These are phyloP conservation scores for Fusarium veterinarium DNA, from an alignment of 2,329 filamentous ascomycete genomes.

Conservation along the genomic window DNA sequence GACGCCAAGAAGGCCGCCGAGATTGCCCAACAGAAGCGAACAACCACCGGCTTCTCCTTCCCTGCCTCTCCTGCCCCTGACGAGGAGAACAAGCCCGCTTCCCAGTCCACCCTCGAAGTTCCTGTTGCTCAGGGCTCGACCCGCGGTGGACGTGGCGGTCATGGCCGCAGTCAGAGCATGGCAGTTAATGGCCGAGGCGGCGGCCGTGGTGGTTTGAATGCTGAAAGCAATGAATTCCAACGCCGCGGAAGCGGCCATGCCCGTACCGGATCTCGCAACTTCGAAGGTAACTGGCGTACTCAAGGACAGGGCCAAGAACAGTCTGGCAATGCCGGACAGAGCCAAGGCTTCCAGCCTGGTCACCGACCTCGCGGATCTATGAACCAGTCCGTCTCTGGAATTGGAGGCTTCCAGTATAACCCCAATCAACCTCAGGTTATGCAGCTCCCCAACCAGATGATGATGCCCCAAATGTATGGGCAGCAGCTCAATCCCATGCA, in stretches of 20 bases:
- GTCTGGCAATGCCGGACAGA: constrained; percentile 61
- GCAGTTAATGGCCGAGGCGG: constrained; percentile 79
- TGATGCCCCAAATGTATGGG: constrained; percentile 88
- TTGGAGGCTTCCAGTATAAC: constrained; percentile 88
- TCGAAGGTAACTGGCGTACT: constrained; percentile 98
- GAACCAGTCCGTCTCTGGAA: constrained; percentile 83
- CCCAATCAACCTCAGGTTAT: constrained; percentile 87
- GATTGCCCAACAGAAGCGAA: constrained; percentile 94
- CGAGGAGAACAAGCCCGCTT: constrained; percentile 56
- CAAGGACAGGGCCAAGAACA: constrained; percentile 74
- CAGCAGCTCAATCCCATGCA: constrained; percentile 91
- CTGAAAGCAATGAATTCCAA: constrained; percentile 70
- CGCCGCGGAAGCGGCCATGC: constrained; percentile 85
- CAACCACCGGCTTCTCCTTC: constrained; percentile 94
- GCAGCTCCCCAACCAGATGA: constrained; percentile 86
- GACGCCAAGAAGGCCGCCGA: constrained; percentile 99
- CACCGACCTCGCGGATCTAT: constrained; percentile 89
- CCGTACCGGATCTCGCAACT: constrained; percentile 88
- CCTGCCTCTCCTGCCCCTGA: constrained; percentile 73
- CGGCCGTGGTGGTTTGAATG: constrained; percentile 73
- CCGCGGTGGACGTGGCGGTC: constrained; percentile 68
- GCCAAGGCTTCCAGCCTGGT: constrained; percentile 86
- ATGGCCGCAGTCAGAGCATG: constrained; percentile 92
- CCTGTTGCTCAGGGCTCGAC: constrained; percentile 56
- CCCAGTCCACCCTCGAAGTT: constrained; percentile 48